Evolutionary conservation across 352 stramenopile genomes (phyloP).

Genomic region (Pythium vanterpoolii): DNA sequence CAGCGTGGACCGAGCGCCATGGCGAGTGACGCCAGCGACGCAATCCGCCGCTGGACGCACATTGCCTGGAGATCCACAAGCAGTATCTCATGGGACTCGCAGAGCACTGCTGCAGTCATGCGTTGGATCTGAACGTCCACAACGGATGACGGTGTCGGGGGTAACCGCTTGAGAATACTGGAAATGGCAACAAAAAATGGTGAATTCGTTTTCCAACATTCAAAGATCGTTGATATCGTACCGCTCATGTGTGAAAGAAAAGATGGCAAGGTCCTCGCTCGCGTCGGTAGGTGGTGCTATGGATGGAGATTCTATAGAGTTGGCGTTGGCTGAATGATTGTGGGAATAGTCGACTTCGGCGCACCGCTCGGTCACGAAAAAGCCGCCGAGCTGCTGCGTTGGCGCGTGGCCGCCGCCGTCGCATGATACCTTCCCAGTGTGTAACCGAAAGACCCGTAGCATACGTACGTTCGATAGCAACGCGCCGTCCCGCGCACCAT

Average conservation of each 20-base stretch:
- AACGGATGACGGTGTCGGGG: constrained; percentile 57
- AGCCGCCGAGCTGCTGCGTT: constrained; percentile 18
- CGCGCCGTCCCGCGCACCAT: constrained; percentile 39
- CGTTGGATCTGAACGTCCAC: constrained; percentile 68
- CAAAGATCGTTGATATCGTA: constrained; percentile 4
- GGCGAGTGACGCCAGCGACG: constrained; percentile 45
- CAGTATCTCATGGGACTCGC: constrained; percentile 63
- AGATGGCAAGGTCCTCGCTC: constrained; percentile 47
- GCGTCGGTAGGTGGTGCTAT: background rate
- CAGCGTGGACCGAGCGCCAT: constrained; percentile 68
- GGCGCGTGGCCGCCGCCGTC: background rate
- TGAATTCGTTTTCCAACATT: background rate
- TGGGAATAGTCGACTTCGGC: constrained; percentile 29
- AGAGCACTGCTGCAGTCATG: constrained; percentile 52
- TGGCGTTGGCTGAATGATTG: constrained; percentile 28
- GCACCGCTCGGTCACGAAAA: constrained; percentile 59
- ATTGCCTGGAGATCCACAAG: constrained; percentile 60
- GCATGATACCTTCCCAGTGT: background rate
- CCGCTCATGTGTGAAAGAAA: constrained; percentile 52
- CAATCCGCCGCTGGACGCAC: constrained; percentile 39
- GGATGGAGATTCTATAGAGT: background rate
- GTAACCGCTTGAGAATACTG: constrained; percentile 47
- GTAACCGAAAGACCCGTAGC: constrained; percentile 53
- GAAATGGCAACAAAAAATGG: background rate
- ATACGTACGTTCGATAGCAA: constrained; percentile 50